A percentile compares a stretch with the other conserved stretches of the same genome.
Evolutionary conservation across 2,329 filamentous ascomycete species (phyloP).

Genomic region (Ascocoryne sarcoides): DNA sequence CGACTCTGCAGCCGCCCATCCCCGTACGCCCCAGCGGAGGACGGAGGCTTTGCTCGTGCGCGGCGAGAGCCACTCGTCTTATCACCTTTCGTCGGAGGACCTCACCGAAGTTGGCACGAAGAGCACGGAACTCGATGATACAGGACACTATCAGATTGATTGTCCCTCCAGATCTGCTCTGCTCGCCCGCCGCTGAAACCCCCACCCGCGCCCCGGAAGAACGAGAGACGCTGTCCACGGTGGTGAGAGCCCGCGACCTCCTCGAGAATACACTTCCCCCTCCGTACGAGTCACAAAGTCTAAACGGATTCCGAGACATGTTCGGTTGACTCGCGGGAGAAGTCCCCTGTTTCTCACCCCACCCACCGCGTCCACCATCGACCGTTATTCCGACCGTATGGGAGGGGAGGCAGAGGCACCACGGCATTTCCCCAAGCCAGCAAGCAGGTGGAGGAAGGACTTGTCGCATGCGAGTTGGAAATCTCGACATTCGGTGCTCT

Average conservation of each 20-base stretch:
- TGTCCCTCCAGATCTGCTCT: not conserved
- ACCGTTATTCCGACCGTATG: not conserved
- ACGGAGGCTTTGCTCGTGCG: not conserved
- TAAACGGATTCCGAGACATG: not conserved
- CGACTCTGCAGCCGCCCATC: not conserved
- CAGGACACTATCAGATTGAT: not conserved
- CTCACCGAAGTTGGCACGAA: not conserved
- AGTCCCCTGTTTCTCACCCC: not conserved
- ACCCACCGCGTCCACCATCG: not conserved
- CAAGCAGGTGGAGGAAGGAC: not conserved
- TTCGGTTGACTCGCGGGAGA: not conserved
- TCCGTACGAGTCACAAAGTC: not conserved
- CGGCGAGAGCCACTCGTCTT: not conserved
- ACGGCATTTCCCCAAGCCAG: not conserved
- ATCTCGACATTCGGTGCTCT: not conserved
- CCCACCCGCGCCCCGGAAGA: too few species aligned
- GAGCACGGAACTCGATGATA: not conserved
- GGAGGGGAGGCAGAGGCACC: not conserved
- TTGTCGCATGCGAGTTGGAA: not conserved
- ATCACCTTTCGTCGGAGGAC: not conserved
- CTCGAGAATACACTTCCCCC: not conserved
- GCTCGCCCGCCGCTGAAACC: not conserved
- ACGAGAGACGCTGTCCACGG: not conserved
- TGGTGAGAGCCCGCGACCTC: not conserved
- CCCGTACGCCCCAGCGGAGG: not conserved